Percentiles rank a stretch among this genome's conserved stretches.
phyloP scores from a whole-genome alignment of 306 rosid species.

The Carpinus fangiana region DNA sequence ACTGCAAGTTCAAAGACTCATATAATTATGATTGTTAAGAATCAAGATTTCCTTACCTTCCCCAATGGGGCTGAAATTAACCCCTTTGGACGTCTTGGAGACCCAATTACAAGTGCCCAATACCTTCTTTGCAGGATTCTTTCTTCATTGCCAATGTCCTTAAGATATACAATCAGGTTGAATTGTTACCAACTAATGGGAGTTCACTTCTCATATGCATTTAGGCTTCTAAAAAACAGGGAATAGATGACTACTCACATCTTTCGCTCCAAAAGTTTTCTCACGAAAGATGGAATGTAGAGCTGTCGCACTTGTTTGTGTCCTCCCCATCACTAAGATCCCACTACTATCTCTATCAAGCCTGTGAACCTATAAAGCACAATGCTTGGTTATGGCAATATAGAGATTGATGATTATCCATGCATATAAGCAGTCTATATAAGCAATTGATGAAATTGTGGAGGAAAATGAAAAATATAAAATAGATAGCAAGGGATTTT shows the following conservation, averaged over 20 bases:
- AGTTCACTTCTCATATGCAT: conserved; percentile 5
- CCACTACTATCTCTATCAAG: conserved; percentile 90
- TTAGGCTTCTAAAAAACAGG: conserved; percentile 12
- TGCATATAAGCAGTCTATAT: conserved; percentile 6
- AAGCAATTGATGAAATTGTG: not conserved
- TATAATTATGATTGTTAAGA: not conserved
- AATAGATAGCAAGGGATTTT: not conserved
- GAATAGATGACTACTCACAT: conserved; percentile 40
- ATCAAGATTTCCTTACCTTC: conserved; percentile 60
- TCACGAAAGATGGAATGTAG: conserved; percentile 85
- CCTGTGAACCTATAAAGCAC: conserved; percentile 68
- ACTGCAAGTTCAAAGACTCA: not conserved
- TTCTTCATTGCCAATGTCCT: conserved; percentile 42
- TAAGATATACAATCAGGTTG: conserved; percentile 18
- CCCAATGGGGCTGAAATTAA: conserved; percentile 69
- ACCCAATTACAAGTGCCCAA: conserved; percentile 90
- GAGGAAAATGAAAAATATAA: too few relatives aligned
- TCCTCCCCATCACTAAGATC: conserved; percentile 88
- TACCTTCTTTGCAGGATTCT: conserved; percentile 69
- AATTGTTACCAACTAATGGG: conserved; percentile 8
- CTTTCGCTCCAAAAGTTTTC: conserved; percentile 68
- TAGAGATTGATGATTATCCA: not conserved
- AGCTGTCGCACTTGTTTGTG: conserved; percentile 65
- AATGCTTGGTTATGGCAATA: conserved; percentile 13
- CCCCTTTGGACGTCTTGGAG: conserved; percentile 71